Conservation (phyloP, 805 yeast species). For the Myxozyma mucilagina region DNA sequence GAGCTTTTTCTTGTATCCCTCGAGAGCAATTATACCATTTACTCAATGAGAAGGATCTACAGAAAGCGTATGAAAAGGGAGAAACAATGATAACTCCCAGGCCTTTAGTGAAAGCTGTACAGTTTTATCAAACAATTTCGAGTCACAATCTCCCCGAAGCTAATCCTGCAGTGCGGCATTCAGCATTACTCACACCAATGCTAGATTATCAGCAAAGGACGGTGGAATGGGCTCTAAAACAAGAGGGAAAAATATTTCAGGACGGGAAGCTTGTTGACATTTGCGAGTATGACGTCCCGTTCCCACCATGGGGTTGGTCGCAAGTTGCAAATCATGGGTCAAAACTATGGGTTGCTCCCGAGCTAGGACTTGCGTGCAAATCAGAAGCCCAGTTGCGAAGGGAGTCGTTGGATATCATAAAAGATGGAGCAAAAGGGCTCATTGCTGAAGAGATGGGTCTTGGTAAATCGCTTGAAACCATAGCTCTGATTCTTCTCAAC, state of each 20-base stretch:
- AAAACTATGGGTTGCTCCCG: conserved; percentile 28
- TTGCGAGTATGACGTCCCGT: conserved; percentile 31
- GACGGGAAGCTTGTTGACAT: conserved; percentile 28
- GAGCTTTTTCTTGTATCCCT: conserved; percentile 21
- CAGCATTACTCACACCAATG: conserved; percentile 11
- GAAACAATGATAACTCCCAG: not conserved
- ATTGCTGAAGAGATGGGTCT: conserved; percentile 96
- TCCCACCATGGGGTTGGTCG: conserved; percentile 30
- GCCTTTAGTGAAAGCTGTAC: conserved; percentile 14
- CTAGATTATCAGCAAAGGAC: conserved; percentile 40
- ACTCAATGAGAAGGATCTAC: conserved; percentile 12
- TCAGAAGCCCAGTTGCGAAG: conserved; percentile 7
- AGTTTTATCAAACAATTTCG: conserved; percentile 25
- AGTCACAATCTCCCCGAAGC: conserved; percentile 13
- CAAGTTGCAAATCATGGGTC: not conserved
- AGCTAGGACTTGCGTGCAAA: conserved; percentile 22
- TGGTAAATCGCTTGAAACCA: conserved; percentile 88
- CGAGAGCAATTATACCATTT: conserved; percentile 7
- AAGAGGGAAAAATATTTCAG: conserved; percentile 40
- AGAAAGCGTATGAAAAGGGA: conserved; percentile 5
- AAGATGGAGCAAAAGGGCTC: conserved; percentile 49
- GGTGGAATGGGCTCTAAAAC: conserved; percentile 41
- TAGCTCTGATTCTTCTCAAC: conserved; percentile 64
- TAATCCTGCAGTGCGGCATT: conserved; percentile 11
- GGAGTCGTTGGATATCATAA: conserved; percentile 31